A percentile compares a stretch with the other conserved stretches of the same genome.
Conservation (phyloP, 2,329 filamentous ascomycete genomes). For the Fragosphaeria purpurea region DNA sequence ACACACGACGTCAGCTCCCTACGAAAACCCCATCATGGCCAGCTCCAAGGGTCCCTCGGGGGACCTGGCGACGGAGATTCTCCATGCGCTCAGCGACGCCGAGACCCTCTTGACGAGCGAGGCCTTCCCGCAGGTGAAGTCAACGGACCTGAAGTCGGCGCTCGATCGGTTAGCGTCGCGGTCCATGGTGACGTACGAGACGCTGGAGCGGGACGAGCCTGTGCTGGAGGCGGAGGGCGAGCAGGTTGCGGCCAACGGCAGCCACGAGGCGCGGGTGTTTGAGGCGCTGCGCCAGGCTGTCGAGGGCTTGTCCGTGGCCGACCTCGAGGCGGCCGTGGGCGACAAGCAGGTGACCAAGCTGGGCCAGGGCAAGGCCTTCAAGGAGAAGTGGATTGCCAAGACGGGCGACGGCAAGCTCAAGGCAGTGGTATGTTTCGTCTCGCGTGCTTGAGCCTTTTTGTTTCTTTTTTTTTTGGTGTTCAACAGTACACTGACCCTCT, state of each 20-base stretch:
- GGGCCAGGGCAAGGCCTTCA: constrained; percentile 93
- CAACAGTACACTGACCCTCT: too few relatives aligned
- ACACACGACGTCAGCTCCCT: too few relatives aligned
- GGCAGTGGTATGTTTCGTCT: constrained; percentile 33
- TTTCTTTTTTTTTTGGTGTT: too few relatives aligned
- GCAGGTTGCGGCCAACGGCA: constrained; percentile 62
- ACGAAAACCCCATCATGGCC: constrained; percentile 4
- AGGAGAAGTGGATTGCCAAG: constrained; percentile 59
- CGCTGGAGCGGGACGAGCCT: constrained; percentile 68
- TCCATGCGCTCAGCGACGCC: constrained; percentile 53
- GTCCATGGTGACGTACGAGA: constrained; percentile 79
- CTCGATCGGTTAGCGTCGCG: constrained; percentile 77
- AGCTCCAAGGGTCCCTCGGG: constrained; percentile 13
- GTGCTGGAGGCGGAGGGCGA: constrained; percentile 66
- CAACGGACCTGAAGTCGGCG: constrained; percentile 69
- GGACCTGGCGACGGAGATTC: constrained; percentile 54
- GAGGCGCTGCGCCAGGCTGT: constrained; percentile 60
- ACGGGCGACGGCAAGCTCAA: constrained; percentile 44
- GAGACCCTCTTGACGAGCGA: constrained; percentile 59
- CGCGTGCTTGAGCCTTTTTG: neutral
- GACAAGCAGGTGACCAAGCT: constrained; percentile 67
- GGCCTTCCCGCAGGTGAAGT: constrained; percentile 56
- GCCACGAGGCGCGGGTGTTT: constrained; percentile 75
- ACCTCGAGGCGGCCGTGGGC: constrained; percentile 59
- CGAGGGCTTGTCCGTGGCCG: constrained; percentile 72